Evolutionary conservation across 768 basidiomycete species (phyloP).

Genomic region (Trametes cinnabarina): DNA sequence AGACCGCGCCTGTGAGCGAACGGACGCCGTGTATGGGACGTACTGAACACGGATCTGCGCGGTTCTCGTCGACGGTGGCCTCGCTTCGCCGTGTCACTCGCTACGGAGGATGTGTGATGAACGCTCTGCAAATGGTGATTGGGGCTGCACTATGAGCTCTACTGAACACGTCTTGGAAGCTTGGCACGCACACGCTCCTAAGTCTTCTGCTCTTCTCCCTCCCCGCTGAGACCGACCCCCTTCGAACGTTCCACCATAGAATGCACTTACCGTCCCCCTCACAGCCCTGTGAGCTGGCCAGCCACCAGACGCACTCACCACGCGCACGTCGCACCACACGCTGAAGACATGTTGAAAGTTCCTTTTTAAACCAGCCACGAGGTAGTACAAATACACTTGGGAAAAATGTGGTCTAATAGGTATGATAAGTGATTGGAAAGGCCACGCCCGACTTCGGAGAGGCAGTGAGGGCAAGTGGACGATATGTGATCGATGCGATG

Average conservation of each 20-base stretch:
- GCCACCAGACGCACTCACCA: not conserved
- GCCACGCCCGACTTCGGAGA: not conserved
- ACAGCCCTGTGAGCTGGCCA: not conserved
- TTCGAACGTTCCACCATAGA: slow-evolving; percentile 3
- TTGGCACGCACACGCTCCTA: slow-evolving; percentile 8
- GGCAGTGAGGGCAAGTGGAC: not conserved
- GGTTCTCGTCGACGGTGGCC: not conserved
- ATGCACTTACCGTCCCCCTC: slow-evolving; percentile 1
- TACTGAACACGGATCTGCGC: slow-evolving; percentile 2
- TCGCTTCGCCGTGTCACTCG: not conserved
- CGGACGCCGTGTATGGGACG: not conserved
- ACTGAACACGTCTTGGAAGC: not conserved
- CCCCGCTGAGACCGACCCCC: slow-evolving; percentile 13
- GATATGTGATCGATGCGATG: slow-evolving; percentile 10
- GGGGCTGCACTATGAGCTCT: not conserved
- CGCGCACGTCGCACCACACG: too few relatives aligned
- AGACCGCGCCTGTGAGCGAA: not conserved
- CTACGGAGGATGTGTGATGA: not conserved
- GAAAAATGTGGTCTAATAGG: slow-evolving; percentile 20
- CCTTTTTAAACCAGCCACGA: slow-evolving; percentile 13
- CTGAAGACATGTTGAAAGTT: slow-evolving; percentile 8
- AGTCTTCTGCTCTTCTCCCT: not conserved
- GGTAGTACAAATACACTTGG: slow-evolving; percentile 20
- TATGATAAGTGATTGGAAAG: slow-evolving; percentile 16
- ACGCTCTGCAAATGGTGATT: slow-evolving; percentile 3